Conservation (phyloP, 352 stramenopile genomes). For the Plasmopara viticola region DNA sequence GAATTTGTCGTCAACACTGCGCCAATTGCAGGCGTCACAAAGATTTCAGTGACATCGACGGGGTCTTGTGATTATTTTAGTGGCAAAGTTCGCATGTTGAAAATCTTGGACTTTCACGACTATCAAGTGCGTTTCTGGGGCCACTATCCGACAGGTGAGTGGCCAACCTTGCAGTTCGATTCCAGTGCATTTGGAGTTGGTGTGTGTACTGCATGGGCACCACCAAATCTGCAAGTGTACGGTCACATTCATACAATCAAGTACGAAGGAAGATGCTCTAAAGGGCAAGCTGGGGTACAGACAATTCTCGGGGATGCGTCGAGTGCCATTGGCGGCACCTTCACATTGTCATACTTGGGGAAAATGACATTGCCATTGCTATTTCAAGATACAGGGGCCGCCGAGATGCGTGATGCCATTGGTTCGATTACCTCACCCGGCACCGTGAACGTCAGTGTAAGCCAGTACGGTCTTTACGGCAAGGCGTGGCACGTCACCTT, state of each 20-base stretch:
- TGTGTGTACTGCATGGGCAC: conserved; percentile 31
- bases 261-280: conserved; percentile 56
- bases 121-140: too few relatives aligned
- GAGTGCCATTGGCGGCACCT: conserved; percentile 86
- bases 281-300: conserved; percentile 43
- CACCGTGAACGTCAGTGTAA: conserved; percentile 82
- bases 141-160: too few relatives aligned
- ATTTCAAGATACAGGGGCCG: conserved; percentile 69
- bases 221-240: conserved; percentile 30
- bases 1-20: too few relatives aligned
- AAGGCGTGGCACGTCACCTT: conserved; percentile 92
- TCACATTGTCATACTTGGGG: conserved; percentile 85
- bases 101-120: too few relatives aligned
- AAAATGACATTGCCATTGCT: conserved; percentile 65
- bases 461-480: conserved; percentile 55
- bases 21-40: too few relatives aligned
- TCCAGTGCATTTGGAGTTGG: too few relatives aligned
- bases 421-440: conserved; percentile 76
- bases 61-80: too few relatives aligned
- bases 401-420: conserved; percentile 81
- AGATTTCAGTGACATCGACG: too few relatives aligned
- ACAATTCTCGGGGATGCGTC: conserved; percentile 64
- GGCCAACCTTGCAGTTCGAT: too few relatives aligned
- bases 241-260: conserved; percentile 56
- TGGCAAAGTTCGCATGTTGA: too few relatives aligned